Conservation (phyloP, 2,329 filamentous ascomycete genomes). For the Magnaporthiopsis incrustans region DNA sequence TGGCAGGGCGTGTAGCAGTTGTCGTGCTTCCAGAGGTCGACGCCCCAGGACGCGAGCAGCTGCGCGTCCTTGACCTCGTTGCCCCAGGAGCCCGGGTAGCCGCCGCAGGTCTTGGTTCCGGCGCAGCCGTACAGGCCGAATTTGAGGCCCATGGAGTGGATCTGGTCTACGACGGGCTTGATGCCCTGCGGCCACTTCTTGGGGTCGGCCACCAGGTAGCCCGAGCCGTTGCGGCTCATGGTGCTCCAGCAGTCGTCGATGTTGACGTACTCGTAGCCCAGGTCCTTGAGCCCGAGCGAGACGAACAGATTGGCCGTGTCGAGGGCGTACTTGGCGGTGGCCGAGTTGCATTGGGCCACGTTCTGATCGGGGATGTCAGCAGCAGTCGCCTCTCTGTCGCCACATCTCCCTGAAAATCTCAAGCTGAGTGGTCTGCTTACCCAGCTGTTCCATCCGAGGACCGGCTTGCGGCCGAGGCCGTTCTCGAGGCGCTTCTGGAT, state of each 20-base stretch:
- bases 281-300: constrained; percentile 39
- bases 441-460: constrained; percentile 6
- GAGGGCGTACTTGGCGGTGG: constrained; percentile 2
- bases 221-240: constrained; percentile 28
- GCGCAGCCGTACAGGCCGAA: constrained; percentile 56
- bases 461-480: constrained; percentile 3
- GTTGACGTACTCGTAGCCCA: constrained; percentile 51
- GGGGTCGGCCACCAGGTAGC: constrained; percentile 36
- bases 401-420: not conserved
- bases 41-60: constrained; percentile 49
- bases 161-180: constrained; percentile 38
- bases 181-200: constrained; percentile 52
- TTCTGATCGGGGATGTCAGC: constrained; percentile 1
- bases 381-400: too few relatives aligned
- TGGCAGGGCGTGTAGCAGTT: constrained; percentile 32
- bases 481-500: constrained; percentile 2
- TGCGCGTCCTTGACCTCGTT: constrained; percentile 50
- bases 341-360: constrained; percentile 5
- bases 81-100: constrained; percentile 48
- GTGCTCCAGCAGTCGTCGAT: constrained; percentile 56
- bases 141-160: constrained; percentile 51
- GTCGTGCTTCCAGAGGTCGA: constrained; percentile 49
- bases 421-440: not conserved
- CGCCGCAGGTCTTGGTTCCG: constrained; percentile 39
- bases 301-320: constrained; percentile 29